These are phyloP conservation scores for Neurospora sp. DNA, from an alignment of 495 filamentous ascomycete genomes.

Conservation along the genomic window DNA sequence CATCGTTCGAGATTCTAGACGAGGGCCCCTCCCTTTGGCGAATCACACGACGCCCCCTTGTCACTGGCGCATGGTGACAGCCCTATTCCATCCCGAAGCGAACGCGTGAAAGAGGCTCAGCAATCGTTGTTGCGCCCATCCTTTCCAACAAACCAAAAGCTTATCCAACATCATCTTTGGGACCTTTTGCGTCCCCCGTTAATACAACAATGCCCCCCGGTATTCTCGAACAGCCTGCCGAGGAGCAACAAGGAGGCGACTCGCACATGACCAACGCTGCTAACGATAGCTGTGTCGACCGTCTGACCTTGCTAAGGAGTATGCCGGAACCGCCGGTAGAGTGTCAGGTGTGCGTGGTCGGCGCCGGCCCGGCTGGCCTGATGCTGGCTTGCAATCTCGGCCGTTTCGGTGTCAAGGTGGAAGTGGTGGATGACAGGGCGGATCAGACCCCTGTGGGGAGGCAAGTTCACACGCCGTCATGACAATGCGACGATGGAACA, in stretches of 20 bases:
- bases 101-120: not conserved
- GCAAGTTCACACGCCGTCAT: conserved; percentile 8
- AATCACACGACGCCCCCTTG: not conserved
- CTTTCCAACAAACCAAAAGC: not conserved
- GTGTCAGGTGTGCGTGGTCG: conserved; percentile 53
- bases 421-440: conserved; percentile 52
- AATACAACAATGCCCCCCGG: conserved; percentile 17
- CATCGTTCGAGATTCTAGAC: not conserved
- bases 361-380: conserved; percentile 59
- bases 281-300: conserved; percentile 21
- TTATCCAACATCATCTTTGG: not conserved
- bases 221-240: conserved; percentile 15
- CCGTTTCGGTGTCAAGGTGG: conserved; percentile 51
- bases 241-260: conserved; percentile 17
- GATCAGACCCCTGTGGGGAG: conserved; percentile 53
- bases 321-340: conserved; percentile 25
- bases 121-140: not conserved
- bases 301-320: conserved; percentile 26
- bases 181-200: not conserved
- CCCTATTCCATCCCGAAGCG: not conserved
- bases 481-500: not conserved
- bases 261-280: conserved; percentile 12
- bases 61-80: not conserved
- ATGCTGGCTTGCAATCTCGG: conserved; percentile 62
- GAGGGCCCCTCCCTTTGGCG: not conserved